Conservation (phyloP, 352 stramenopile species). For the Phytophthora palmivora region DNA sequence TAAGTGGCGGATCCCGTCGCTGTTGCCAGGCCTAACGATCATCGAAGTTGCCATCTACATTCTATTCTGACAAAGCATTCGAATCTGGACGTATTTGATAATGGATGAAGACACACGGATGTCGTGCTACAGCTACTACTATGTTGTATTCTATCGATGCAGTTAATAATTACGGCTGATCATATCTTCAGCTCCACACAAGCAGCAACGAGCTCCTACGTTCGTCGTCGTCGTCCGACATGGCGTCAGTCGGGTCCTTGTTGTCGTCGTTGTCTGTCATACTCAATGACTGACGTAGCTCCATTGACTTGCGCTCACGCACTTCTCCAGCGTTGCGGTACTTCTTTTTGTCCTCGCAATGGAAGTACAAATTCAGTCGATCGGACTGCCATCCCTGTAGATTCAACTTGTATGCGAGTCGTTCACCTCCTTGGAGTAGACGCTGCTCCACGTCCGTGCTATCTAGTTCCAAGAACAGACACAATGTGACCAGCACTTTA, state of each 20-base stretch:
- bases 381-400: constrained; percentile 56
- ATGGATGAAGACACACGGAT: not conserved
- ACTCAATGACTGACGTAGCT: constrained; percentile 18
- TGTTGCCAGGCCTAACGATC: constrained; percentile 18
- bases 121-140: too few species aligned
- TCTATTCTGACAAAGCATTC: too few species aligned
- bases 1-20: constrained; percentile 10
- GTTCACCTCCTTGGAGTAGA: constrained; percentile 33
- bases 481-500: constrained; percentile 48
- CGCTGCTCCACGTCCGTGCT: constrained; percentile 22
- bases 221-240: constrained; percentile 25
- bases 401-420: constrained; percentile 41
- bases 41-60: constrained; percentile 9
- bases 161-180: constrained; percentile 23
- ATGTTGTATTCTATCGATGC: constrained; percentile 15
- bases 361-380: constrained; percentile 41
- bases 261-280: constrained; percentile 24
- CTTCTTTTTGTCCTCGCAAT: constrained; percentile 34
- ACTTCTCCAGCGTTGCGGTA: constrained; percentile 12
- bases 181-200: constrained; percentile 25
- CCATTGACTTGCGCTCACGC: constrained; percentile 31
- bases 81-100: constrained; percentile 19
- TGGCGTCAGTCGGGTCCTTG: constrained; percentile 15
- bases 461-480: constrained; percentile 50
- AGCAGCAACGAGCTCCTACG: constrained; percentile 25